phyloP scores from a whole-genome alignment of 73 alveolate species.

The Stentor coeruleus region DNA sequence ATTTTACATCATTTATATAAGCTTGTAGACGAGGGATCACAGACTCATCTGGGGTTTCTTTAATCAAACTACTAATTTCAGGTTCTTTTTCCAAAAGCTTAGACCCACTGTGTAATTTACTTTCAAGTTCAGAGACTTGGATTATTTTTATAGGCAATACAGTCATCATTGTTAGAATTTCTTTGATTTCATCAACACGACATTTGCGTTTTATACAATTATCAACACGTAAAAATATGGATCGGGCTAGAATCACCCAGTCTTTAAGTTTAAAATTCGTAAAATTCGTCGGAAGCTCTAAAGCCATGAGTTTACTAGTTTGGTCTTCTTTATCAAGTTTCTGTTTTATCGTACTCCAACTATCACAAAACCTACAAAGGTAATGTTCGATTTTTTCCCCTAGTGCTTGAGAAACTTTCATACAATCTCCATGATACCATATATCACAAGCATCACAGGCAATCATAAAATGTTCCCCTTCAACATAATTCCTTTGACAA shows the following conservation, averaged over 20 bases:
- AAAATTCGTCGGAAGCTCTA: neutral
- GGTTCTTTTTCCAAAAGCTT: neutral
- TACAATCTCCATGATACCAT: slow-evolving; percentile 22
- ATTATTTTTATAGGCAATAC: neutral
- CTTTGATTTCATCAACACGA: neutral
- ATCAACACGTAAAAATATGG: neutral
- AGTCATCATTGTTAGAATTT: neutral
- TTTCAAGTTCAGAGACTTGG: neutral
- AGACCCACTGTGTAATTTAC: neutral
- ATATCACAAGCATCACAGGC: neutral
- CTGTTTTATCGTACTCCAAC: neutral
- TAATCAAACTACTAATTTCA: neutral
- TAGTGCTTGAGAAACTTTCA: neutral
- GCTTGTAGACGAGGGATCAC: neutral
- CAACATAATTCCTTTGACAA: neutral
- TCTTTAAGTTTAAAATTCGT: neutral
- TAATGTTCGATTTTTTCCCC: slow-evolving; percentile 7
- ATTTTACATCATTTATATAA: neutral
- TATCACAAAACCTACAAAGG: slow-evolving; percentile 9
- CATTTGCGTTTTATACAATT: neutral
- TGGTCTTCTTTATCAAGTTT: neutral
- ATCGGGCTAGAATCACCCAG: neutral
- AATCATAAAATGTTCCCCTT: neutral
- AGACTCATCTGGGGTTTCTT: neutral
- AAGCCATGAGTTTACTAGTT: neutral